These are phyloP conservation scores for Picochlorum costavermella DNA, from an alignment of 139 green algal genomes.

Conservation along the genomic window DNA sequence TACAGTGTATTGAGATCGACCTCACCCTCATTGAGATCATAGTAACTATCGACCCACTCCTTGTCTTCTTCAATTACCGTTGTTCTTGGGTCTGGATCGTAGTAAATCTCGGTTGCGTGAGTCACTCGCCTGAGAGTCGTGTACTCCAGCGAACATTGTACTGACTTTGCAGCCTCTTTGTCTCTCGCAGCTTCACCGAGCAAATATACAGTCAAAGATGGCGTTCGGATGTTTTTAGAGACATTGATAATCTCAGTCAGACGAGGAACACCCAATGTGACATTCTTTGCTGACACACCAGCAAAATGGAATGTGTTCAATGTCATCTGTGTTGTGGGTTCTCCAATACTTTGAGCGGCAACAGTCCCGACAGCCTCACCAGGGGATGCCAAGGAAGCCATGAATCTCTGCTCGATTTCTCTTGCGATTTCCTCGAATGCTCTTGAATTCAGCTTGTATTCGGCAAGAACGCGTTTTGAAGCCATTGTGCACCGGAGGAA, in stretches of 20 bases:
- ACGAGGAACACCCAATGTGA: slow-evolving; percentile 92
- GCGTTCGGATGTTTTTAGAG: slow-evolving; percentile 99
- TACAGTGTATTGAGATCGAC: slow-evolving; percentile 60
- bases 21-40: slow-evolving; percentile 77
- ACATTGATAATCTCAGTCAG: slow-evolving; percentile 91
- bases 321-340: slow-evolving; percentile 77
- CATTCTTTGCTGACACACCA: slow-evolving; percentile 81
- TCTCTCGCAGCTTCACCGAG: slow-evolving; percentile 39
- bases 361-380: slow-evolving; percentile 93
- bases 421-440: slow-evolving; percentile 90
- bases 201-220: slow-evolving; percentile 83
- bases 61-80: slow-evolving; percentile 86
- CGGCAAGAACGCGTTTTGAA: slow-evolving; percentile 76
- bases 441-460: slow-evolving; percentile 70
- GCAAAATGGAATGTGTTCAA: slow-evolving; percentile 13
- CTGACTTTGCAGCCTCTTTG: slow-evolving; percentile 75
- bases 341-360: slow-evolving; percentile 87
- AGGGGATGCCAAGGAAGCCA: slow-evolving; percentile 50
- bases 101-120: slow-evolving; percentile 71
- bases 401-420: slow-evolving; percentile 66
- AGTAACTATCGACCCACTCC: slow-evolving; percentile 80
- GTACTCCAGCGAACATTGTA: slow-evolving; percentile 94
- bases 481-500: slow-evolving; percentile 77
- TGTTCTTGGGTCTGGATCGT: slow-evolving; percentile 66
- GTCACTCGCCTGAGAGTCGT: slow-evolving; percentile 79